phyloP scores from a whole-genome alignment of 2,329 filamentous ascomycete species.

The Epichloe gansuensis region DNA sequence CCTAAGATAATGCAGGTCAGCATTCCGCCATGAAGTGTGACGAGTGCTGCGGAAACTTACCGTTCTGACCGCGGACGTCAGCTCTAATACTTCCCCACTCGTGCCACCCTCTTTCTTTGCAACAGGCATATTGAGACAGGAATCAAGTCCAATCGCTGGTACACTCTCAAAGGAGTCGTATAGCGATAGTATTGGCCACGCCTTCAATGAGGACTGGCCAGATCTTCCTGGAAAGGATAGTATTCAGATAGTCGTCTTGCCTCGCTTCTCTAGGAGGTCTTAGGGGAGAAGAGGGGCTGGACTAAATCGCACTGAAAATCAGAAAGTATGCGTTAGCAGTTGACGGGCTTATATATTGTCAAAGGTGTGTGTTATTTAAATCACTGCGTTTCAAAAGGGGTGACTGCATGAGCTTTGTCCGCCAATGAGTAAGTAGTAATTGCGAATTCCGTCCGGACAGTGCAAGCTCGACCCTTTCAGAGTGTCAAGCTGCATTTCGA shows the following conservation, averaged over 20 bases:
- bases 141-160: constrained; percentile 11
- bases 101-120: constrained; percentile 27
- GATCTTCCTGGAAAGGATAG: constrained; percentile 4
- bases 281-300: not conserved
- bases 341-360: not conserved
- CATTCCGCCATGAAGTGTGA: not conserved
- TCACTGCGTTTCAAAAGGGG: not conserved
- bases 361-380: not conserved
- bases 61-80: constrained; percentile 23
- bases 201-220: constrained; percentile 3
- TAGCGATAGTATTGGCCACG: not conserved
- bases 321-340: not conserved
- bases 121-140: constrained; percentile 22
- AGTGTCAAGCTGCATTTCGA: not conserved
- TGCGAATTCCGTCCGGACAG: not conserved
- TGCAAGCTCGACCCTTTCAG: not conserved
- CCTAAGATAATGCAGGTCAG: constrained; percentile 32
- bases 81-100: constrained; percentile 19
- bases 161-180: constrained; percentile 9
- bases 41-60: constrained; percentile 13
- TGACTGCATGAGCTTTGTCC: not conserved
- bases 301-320: not conserved
- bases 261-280: not conserved
- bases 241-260: constrained; percentile 5
- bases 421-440: not conserved